phyloP scores from a whole-genome alignment of 208 protist species.

The Acanthamoeba royreba region DNA sequence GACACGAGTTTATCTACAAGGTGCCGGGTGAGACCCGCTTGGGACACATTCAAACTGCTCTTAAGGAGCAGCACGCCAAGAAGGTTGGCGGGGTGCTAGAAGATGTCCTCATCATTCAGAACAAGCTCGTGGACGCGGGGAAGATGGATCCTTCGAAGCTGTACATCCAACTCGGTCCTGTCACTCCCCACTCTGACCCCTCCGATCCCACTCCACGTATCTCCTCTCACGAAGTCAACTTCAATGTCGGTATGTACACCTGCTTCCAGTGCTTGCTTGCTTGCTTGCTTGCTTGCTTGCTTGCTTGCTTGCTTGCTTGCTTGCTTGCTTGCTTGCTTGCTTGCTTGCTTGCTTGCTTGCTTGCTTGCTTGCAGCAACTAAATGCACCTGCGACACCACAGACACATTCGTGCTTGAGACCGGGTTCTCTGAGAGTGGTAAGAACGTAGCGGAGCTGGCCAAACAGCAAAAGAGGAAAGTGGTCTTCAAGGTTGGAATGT shows the following conservation, averaged over 20 bases:
- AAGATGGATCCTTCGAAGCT: neutral
- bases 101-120: slow-evolving; percentile 30
- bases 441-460: slow-evolving; percentile 6
- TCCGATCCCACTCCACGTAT: neutral
- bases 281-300: neutral
- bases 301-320: neutral
- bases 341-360: neutral
- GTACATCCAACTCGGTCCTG: neutral
- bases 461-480: slow-evolving; percentile 32
- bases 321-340: neutral
- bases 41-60: neutral
- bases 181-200: neutral
- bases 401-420: slow-evolving; percentile 8
- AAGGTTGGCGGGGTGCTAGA: neutral
- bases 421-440: neutral
- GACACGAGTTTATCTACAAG: neutral
- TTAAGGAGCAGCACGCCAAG: slow-evolving; percentile 15
- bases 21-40: neutral
- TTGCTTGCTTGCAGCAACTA: neutral
- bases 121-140: neutral
- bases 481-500: neutral
- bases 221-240: neutral
- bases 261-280: neutral
- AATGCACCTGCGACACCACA: neutral
- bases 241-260: neutral